A percentile compares a stretch with the other conserved stretches of the same genome.
phyloP scores from a whole-genome alignment of 176 grass and related monocot genomes.

The Aegilops umbellulata region DNA sequence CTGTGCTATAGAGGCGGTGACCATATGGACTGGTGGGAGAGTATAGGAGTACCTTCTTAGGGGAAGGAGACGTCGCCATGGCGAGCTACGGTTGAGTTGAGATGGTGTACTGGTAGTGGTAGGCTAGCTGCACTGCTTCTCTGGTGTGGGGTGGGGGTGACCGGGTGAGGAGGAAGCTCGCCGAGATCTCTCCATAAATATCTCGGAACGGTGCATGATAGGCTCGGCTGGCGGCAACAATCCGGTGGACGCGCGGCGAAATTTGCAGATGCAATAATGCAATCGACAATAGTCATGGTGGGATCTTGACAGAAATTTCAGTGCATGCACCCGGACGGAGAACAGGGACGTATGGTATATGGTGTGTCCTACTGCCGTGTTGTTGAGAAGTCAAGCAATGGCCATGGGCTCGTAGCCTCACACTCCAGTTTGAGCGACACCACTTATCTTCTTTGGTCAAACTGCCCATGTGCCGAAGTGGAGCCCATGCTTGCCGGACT shows the following conservation, averaged over 20 bases:
- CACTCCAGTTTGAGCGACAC: no score
- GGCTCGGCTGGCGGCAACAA: not conserved
- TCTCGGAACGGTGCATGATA: not conserved
- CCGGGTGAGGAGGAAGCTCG: not conserved
- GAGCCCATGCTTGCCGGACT: no score
- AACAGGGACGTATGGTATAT: no score
- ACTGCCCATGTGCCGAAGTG: no score
- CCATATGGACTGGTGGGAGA: not conserved
- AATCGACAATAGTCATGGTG: not conserved
- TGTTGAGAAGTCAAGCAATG: no score
- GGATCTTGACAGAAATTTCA: not conserved
- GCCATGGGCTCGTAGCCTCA: no score
- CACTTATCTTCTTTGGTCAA: no score
- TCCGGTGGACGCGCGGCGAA: slow-evolving; percentile 5
- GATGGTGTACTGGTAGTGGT: not conserved
- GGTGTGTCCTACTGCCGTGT: no score
- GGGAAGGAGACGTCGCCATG: slow-evolving; percentile 27
- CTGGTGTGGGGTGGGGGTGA: not conserved
- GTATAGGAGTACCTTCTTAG: slow-evolving; percentile 37
- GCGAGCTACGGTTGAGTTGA: not conserved
- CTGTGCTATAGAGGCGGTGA: not conserved
- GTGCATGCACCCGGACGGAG: not conserved
- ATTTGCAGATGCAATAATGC: not conserved
- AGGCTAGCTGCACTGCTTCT: not conserved
- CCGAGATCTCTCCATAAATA: not conserved